These are phyloP conservation scores for Fomitiporia mediterranea DNA, from an alignment of 1,284 basidiomycete species.

Conservation along the genomic window DNA sequence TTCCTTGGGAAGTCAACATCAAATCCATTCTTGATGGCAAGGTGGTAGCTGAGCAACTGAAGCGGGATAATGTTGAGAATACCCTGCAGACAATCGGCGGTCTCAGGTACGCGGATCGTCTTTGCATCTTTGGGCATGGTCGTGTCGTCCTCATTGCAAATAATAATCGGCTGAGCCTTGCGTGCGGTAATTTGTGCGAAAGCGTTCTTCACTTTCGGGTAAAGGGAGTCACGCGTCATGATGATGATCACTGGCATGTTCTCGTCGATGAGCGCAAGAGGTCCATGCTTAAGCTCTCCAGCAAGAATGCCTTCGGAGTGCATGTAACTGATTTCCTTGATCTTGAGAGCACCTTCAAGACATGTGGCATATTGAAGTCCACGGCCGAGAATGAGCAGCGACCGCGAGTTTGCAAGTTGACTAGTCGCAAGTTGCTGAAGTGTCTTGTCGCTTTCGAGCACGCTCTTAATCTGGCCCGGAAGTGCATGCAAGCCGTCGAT, in stretches of 20 bases:
- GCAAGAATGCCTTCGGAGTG: conserved; percentile 94
- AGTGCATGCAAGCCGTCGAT: conserved; percentile 92
- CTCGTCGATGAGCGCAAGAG: conserved; percentile 95
- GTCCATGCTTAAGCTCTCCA: conserved; percentile 98
- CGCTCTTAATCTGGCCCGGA: conserved; percentile 84
- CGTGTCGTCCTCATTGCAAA: conserved; percentile 93
- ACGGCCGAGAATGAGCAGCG: conserved; percentile 94
- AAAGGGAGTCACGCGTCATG: conserved; percentile 98
- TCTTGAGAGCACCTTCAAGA: conserved; percentile 97
- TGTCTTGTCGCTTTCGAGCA: conserved; percentile 77
- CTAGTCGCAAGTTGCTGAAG: conserved; percentile 83
- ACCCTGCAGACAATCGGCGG: conserved; percentile 94
- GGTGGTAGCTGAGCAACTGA: conserved; percentile 94
- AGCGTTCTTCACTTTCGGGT: conserved; percentile 97
- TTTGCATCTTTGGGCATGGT: conserved; percentile 72
- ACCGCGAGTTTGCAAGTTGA: conserved; percentile 77
- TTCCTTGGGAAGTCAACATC: conserved; percentile 99
- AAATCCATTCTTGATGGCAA: conserved; percentile 92
- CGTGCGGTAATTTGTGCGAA: conserved; percentile 96
- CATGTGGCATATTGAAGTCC: conserved; percentile 99
- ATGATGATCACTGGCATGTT: conserved; percentile 98
- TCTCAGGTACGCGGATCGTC: conserved; percentile 90
- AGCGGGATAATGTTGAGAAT: conserved; percentile 96
- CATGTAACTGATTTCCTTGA: conserved; percentile 98
- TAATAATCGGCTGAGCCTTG: conserved; percentile 93